Percentiles rank a stretch among this genome's conserved stretches.
Evolutionary conservation across 352 stramenopile genomes (phyloP).

Genomic region (Albugo laibachii): DNA sequence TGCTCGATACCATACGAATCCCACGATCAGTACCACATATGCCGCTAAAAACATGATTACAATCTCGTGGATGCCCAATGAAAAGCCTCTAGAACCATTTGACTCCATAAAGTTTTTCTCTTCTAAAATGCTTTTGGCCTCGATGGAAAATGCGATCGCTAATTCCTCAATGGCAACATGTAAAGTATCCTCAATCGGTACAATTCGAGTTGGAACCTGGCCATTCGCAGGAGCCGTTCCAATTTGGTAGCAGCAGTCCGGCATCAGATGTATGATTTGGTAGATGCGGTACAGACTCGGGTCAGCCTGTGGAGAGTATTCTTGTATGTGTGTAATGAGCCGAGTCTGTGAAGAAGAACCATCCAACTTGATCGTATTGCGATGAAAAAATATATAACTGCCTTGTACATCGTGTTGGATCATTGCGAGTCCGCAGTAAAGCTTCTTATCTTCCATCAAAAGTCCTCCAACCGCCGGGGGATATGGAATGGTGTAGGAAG

Average conservation of each 20-base stretch:
- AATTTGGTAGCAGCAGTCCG: slow-evolving; percentile 39
- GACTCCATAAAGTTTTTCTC: slow-evolving; percentile 15
- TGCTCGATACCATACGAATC: slow-evolving; percentile 59
- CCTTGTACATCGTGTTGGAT: slow-evolving; percentile 73
- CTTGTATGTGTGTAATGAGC: slow-evolving; percentile 69
- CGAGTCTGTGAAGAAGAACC: slow-evolving; percentile 37
- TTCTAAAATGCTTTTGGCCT: slow-evolving; percentile 27
- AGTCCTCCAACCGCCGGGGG: slow-evolving; percentile 55
- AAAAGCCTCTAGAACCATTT: slow-evolving; percentile 4
- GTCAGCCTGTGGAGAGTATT: slow-evolving; percentile 47
- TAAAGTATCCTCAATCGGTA: slow-evolving; percentile 42
- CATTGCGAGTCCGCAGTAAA: slow-evolving; percentile 73
- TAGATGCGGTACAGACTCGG: slow-evolving; percentile 65
- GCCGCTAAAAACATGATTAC: slow-evolving; percentile 36
- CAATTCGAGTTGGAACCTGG: slow-evolving; percentile 46
- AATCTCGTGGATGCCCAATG: slow-evolving; percentile 26
- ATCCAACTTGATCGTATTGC: slow-evolving; percentile 71
- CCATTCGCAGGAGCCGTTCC: slow-evolving; percentile 37
- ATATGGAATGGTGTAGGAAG: slow-evolving; percentile 59
- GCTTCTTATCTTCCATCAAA: slow-evolving; percentile 24
- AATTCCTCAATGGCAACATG: slow-evolving; percentile 52
- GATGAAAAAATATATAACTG: slow-evolving; percentile 73
- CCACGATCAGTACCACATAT: slow-evolving; percentile 49
- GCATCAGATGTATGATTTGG: slow-evolving; percentile 14
- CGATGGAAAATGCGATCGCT: slow-evolving; percentile 62